phyloP scores from a whole-genome alignment of 805 yeast genomes.

The Maudiozyma saulgeensis region DNA sequence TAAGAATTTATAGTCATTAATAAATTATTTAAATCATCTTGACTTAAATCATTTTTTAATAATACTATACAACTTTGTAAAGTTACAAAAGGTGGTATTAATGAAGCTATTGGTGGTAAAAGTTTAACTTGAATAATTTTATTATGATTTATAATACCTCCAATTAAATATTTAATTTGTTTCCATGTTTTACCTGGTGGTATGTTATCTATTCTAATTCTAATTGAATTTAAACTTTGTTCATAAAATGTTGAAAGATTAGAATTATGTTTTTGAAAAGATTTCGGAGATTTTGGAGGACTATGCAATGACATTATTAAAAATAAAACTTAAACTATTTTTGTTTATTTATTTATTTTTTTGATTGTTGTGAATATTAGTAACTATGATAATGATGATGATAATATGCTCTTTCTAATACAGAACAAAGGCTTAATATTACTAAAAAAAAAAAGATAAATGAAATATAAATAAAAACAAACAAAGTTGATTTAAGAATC shows the following conservation, averaged over 20 bases:
- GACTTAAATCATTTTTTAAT: conserved; percentile 2
- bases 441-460: too few species aligned
- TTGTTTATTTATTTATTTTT: too few species aligned
- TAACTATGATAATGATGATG: too few species aligned
- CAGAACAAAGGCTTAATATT: too few species aligned
- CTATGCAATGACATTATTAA: neutral
- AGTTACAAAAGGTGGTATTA: conserved; percentile 26
- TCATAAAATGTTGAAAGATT: neutral
- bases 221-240: neutral
- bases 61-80: conserved; percentile 26
- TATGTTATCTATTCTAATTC: conserved; percentile 24
- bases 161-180: conserved; percentile 26
- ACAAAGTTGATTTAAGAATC: too few species aligned
- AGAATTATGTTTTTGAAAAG: neutral
- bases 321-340: too few species aligned
- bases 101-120: conserved; percentile 25
- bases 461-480: too few species aligned
- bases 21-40: conserved; percentile 17
- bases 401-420: too few species aligned
- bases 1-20: conserved; percentile 22
- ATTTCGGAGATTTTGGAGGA: neutral
- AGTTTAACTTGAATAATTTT: conserved; percentile 23
- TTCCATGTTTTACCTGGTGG: conserved; percentile 30
- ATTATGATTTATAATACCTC: conserved; percentile 26
- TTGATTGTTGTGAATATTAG: too few species aligned